Evolutionary conservation across 768 basidiomycete species (phyloP).

Genomic region (Tremella mesenterica): DNA sequence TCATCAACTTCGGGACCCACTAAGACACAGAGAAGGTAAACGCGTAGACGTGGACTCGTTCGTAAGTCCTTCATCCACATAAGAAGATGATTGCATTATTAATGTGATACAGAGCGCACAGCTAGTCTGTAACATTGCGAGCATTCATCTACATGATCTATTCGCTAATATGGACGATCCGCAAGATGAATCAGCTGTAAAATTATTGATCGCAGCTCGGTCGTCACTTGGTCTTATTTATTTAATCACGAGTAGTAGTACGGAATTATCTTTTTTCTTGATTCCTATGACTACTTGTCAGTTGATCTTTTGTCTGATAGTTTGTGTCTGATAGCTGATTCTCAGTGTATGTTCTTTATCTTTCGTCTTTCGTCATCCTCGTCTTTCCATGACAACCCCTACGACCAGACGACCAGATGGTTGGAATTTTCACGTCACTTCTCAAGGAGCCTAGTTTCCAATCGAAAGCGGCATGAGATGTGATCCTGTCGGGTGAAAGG

Average conservation of each 20-base stretch:
- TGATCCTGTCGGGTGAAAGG: too few species aligned
- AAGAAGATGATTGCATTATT: too few species aligned
- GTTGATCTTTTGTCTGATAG: too few species aligned
- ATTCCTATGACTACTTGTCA: constrained; percentile 20
- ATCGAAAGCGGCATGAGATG: too few species aligned
- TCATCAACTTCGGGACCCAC: constrained; percentile 14
- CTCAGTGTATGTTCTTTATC: too few species aligned
- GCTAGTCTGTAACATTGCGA: constrained; percentile 13
- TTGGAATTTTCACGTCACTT: too few species aligned
- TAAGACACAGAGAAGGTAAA: constrained; percentile 16
- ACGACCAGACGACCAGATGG: too few species aligned
- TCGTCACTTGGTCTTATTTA: constrained; percentile 17
- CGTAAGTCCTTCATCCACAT: constrained; percentile 9
- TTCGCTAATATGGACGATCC: constrained; percentile 25
- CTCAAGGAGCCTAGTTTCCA: too few species aligned
- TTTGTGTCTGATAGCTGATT: too few species aligned
- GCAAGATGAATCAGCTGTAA: constrained; percentile 3
- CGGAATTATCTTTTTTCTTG: constrained; percentile 21
- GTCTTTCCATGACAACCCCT: too few species aligned
- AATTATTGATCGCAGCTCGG: constrained; percentile 14
- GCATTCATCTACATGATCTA: constrained; percentile 24
- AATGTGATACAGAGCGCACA: constrained; percentile 22
- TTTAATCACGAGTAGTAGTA: constrained; percentile 12
- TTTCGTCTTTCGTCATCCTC: too few species aligned
- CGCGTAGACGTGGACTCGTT: constrained; percentile 25